Evolutionary conservation across 2,329 filamentous ascomycete species (phyloP), one percentile per base, ranked within the genome.

Genomic region (Colletotrichum tabaci): DNA sequence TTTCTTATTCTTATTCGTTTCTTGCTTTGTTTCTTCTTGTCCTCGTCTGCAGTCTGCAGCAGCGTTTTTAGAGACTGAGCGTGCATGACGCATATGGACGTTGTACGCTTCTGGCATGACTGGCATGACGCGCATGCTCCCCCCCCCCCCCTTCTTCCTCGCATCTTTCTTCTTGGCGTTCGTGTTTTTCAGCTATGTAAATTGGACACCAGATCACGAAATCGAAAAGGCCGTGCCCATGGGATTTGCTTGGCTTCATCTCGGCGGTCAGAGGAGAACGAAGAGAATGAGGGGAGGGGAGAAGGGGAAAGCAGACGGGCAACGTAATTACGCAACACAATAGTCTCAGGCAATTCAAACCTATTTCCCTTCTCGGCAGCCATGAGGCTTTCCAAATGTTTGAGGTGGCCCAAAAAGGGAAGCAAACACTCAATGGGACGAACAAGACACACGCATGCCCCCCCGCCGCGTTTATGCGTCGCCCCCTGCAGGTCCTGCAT

Each of bases 171-270:
- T 9, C 30, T 30, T 30, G 30, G 30, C 30, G 30, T 30, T 30
- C 8, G 5, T 9, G 5, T 30, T 8, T 30, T 30, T 30, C 30
- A 1, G 30, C 30, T 9, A 30, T 30, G 30, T 6, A 30, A 30
- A 30, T 30, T 30, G 7, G 30, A 9, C 26, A 30, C 30, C 30
- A 30, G 30, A 30, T 30, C 63, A 38, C 68, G 23, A 53, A 40
- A 30, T 63, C 64, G 49, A 40, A 52, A 49, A 40, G 53, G n/a
- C 47, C 60, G 65, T 63, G 53, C 58, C 21, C 30, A 10, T 26
- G 21, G 46, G 42, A 30, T 21, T 38, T 49, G 38, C 68, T 68
- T 64, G 68, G 68, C 65, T n/a, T 38, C 62, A 42, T 70, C 35
- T 61, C 13, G 30, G 67, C 64, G 67, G 52, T 38, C 35, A 56